These are phyloP conservation scores for Chlamydomonas applanata DNA, from an alignment of 139 green algal species.

Conservation along the genomic window DNA sequence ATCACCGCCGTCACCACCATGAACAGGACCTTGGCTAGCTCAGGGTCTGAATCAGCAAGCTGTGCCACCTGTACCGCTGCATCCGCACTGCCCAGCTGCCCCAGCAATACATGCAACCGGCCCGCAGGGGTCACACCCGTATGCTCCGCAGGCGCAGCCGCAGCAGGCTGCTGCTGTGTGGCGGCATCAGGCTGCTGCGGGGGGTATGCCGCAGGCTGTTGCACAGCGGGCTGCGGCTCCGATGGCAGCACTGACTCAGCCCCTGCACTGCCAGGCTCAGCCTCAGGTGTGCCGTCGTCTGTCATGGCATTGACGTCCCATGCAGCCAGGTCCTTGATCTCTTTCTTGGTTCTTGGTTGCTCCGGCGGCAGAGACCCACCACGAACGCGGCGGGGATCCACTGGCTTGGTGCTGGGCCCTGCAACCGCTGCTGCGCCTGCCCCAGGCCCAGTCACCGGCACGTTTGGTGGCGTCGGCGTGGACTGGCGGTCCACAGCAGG, in stretches of 20 bases:
- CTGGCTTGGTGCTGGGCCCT: background rate
- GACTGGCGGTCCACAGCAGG: no score
- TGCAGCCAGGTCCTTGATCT: no score
- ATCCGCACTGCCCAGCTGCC: background rate
- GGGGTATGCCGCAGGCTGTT: background rate
- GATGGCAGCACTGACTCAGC: background rate
- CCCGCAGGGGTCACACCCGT: background rate
- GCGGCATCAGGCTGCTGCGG: background rate
- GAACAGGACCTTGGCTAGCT: slow-evolving; percentile 1
- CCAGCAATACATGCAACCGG: background rate
- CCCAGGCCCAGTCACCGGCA: background rate
- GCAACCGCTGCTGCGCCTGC: background rate
- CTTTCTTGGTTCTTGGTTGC: no score
- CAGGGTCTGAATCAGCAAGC: background rate
- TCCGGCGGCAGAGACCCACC: background rate
- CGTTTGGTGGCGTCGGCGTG: background rate
- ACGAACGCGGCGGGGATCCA: background rate
- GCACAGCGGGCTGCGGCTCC: background rate
- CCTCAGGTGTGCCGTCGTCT: background rate
- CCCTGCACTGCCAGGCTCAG: background rate
- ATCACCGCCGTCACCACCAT: slow-evolving; percentile 1
- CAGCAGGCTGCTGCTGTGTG: background rate
- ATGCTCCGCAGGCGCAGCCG: background rate
- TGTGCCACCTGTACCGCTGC: background rate
- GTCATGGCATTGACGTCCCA: background rate